Base-by-base conservation (phyloP, 179 eudicot species). In the Nepenthes alata region DNA sequence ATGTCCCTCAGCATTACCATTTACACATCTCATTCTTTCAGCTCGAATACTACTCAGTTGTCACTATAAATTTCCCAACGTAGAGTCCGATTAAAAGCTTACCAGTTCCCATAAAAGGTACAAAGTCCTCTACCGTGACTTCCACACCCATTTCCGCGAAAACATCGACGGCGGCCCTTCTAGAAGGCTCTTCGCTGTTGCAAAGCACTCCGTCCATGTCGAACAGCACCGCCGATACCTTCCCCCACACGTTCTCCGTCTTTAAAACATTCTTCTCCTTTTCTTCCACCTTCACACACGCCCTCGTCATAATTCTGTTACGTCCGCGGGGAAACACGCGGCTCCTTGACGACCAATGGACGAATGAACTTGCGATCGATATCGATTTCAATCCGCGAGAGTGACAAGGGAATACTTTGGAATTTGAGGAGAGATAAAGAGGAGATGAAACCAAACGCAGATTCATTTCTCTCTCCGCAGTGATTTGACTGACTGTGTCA, bases 161-260 rank as follows among this genome's bases (percentile, higher is more conserved):
- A 35, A 93, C 67, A 60, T 93, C 95, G 7, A 89, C 98, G 0
- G 77, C 98, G 25, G 98, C 97, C 60, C 64, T 65, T 61, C 98
- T 73, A 38, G 98, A 89, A 11, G 78, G 78, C 68, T 85, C 96
- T 60, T 93, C 98, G 52, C 98, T 89, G 68, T 93, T 69, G 48
- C 98, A 93, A 14, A 93, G 80, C 55, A 93, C 98, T 12, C 98
- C 98, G 60, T 93, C 98, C 98, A 93, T 93, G 41, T 93, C 98
- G 47, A 93, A 93, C 71, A 93, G 54, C 70, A 93, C 98, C 37
- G 98, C 98, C 12, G 93, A 85, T 2, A 93, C 98, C 66, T 86
- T 83, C 54, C 87, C 93, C 98, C 98, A 93, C 56, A 69, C 75
- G 3, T 15, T 61, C 47, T 58, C 74, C 25, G 64, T 60, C 58